Evolutionary conservation across 1,284 basidiomycete species (phyloP), one percentile per base, ranked within the genome.

Genomic region (Ustilago curta): DNA sequence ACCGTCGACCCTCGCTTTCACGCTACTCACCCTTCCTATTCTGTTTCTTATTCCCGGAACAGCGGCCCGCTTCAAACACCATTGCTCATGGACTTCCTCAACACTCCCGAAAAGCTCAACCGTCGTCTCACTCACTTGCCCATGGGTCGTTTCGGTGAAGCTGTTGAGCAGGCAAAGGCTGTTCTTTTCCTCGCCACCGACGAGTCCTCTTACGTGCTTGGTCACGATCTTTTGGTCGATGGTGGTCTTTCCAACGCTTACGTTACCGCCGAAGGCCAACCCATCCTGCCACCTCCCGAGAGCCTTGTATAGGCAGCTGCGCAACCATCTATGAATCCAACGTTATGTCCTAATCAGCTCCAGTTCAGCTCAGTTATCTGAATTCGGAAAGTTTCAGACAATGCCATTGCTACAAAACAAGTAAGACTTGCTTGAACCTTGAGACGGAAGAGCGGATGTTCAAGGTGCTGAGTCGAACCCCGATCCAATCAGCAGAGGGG

Each of bases 121-220:
- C 90, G 95, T 50, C 89, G 96, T 55, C 85, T 97, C 83, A 90
- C 94, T 27, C 95, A 98, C 85, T 89, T 96, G 31, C 96, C 96
- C 2, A 94, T 97, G 92, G 96, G 96, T 64, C 89, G 95, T 65
- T 98, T 98, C 85, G 95, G 95, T 56, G 94, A 97, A 87, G 95
- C 95, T 0, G 88, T 97, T 76, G 95, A 98, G 86, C 89, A 96
- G 78, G 95, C 96, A 27, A 92, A 91, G 82, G 93, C 91, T 43
- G 95, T 93, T 12, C 88, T 97, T 35, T 97, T 96, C 89, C 87
- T 94, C 50, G 88, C 87, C 2, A 86, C 86, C 21, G 86, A 88
- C 70, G 87, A 87, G 67, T 86, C 85, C 23, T 86, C 84, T 23
- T 87, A 87, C 78, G 84, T 87, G 70, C 87, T 96, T n/a, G 84